These are phyloP conservation scores for Avena eriantha DNA, from an alignment of 176 grass and related monocot genomes.

Conservation along the genomic window DNA sequence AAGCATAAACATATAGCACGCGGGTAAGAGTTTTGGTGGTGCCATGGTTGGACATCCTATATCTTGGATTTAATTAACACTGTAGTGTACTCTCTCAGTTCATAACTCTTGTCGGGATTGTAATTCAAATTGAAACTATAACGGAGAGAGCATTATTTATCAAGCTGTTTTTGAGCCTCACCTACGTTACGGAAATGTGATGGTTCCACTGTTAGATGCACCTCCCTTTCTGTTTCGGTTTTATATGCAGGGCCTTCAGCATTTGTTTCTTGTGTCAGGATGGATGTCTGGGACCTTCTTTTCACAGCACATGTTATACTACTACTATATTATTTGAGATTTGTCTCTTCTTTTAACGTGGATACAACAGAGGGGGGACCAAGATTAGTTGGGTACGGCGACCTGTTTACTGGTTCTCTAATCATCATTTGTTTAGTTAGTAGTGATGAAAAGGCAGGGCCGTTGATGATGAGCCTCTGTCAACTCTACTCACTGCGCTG, in stretches of 20 bases:
- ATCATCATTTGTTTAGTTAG: conserved; percentile 22
- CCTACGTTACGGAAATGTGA: background rate
- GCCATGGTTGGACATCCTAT: no score
- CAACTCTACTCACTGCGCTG: background rate
- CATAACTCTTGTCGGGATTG: no score
- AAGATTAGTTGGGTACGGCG: conserved; percentile 48
- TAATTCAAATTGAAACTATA: no score
- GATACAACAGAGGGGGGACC: conserved; percentile 46
- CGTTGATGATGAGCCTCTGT: background rate
- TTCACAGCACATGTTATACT: background rate
- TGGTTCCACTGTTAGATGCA: background rate
- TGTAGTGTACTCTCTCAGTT: no score
- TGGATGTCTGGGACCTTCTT: conserved; percentile 27
- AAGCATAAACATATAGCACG: no score
- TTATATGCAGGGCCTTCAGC: background rate
- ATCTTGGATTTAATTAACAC: no score
- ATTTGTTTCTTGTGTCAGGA: conserved; percentile 15
- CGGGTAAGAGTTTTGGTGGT: no score
- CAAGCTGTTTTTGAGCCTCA: background rate
- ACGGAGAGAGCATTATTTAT: background rate
- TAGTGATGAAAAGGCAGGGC: background rate
- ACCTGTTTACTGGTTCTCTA: conserved; percentile 37
- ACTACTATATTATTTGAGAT: no score
- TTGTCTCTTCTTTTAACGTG: conserved; percentile 46
- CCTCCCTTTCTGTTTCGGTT: background rate